These are phyloP conservation scores for Glycine soja DNA, from an alignment of 306 rosid genomes.

Conservation along the genomic window DNA sequence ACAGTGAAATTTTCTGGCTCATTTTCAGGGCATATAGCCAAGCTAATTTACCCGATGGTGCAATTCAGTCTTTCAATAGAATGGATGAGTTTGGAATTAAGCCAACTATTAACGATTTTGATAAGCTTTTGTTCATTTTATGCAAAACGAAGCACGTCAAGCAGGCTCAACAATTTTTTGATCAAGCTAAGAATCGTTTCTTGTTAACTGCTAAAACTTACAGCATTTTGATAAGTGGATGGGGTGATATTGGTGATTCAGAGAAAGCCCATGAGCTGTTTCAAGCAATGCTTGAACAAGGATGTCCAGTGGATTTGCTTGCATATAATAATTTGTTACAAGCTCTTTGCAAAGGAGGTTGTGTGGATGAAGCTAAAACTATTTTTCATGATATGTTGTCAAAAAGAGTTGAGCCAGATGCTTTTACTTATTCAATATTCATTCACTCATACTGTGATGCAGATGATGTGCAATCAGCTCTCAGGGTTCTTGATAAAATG, in stretches of 20 bases:
- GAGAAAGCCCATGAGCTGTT: slow-evolving; percentile 71
- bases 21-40: slow-evolving; percentile 72
- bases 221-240: slow-evolving; percentile 82
- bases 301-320: slow-evolving; percentile 70
- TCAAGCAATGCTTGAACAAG: slow-evolving; percentile 72
- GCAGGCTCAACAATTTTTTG: slow-evolving; percentile 77
- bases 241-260: slow-evolving; percentile 75
- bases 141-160: slow-evolving; percentile 77
- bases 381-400: slow-evolving; percentile 61
- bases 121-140: slow-evolving; percentile 66
- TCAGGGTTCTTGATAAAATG: slow-evolving; percentile 77
- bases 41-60: slow-evolving; percentile 81
- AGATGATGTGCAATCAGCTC: slow-evolving; percentile 72
- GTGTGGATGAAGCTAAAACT: slow-evolving; percentile 67
- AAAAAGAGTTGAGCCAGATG: slow-evolving; percentile 68
- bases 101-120: slow-evolving; percentile 69
- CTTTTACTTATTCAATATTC: slow-evolving; percentile 77
- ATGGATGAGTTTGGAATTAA: slow-evolving; percentile 81
- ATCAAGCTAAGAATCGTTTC: slow-evolving; percentile 64
- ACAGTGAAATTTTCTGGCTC: slow-evolving; percentile 71
- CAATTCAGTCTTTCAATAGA: slow-evolving; percentile 73
- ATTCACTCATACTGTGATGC: slow-evolving; percentile 68
- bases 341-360: slow-evolving; percentile 78
- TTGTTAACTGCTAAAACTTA: slow-evolving; percentile 60
- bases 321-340: slow-evolving; percentile 74